These are phyloP conservation scores for Botrytis medusae DNA, from an alignment of 2,329 filamentous ascomycete genomes.

Conservation along the genomic window DNA sequence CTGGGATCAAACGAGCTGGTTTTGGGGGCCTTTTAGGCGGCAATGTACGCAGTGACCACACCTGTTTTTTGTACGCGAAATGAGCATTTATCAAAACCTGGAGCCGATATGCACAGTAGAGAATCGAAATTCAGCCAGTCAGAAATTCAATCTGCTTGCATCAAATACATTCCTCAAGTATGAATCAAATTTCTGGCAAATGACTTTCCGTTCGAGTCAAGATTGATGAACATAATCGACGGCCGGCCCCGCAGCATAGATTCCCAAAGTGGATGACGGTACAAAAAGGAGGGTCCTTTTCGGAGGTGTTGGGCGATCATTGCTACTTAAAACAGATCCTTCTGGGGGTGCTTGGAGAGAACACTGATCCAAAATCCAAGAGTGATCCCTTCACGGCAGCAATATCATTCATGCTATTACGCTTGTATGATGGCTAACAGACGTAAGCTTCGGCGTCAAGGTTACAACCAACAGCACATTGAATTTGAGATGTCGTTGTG, in stretches of 20 bases:
- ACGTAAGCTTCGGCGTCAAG: neutral
- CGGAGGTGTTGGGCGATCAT: neutral
- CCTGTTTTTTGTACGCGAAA: neutral
- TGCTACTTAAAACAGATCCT: neutral
- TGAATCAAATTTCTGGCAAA: neutral
- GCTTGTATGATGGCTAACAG: neutral
- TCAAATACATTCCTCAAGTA: neutral
- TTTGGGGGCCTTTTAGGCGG: neutral
- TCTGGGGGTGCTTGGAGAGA: neutral
- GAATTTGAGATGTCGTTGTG: neutral
- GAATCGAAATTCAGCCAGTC: neutral
- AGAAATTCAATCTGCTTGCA: neutral
- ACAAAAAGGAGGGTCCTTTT: neutral
- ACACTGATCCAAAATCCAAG: neutral
- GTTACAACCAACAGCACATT: neutral
- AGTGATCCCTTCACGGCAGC: neutral
- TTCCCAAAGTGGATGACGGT: neutral
- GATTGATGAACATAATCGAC: neutral
- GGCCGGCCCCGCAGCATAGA: neutral
- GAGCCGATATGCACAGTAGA: neutral
- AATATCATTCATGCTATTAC: constrained; percentile 11
- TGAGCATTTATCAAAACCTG: neutral
- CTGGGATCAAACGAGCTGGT: neutral
- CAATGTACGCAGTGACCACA: neutral
- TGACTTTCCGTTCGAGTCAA: neutral